Evolutionary conservation across 148 eudicot genomes (phyloP).

Genomic region (Persicaria maculosa): DNA sequence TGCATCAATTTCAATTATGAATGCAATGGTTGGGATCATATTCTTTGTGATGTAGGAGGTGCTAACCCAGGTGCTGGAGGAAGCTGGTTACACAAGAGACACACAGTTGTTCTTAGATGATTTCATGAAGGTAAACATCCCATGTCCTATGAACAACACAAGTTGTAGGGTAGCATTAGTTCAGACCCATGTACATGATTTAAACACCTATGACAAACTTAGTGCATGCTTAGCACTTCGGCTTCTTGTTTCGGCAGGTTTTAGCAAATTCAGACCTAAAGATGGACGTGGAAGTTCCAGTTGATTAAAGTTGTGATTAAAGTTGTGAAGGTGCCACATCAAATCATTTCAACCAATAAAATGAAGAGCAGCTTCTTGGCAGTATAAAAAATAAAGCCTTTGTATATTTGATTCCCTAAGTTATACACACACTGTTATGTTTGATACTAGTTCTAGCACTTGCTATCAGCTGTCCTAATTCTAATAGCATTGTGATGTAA

Average conservation of each 20-base stretch:
- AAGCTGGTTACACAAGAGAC: constrained; percentile 69
- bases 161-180: not conserved
- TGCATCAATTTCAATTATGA: not conserved
- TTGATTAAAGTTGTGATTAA: not conserved
- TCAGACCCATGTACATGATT: not conserved
- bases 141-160: not conserved
- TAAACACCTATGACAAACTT: no score
- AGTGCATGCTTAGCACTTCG: not conserved
- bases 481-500: no score
- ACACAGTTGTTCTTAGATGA: constrained; percentile 57
- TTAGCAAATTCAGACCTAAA: not conserved
- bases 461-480: not conserved
- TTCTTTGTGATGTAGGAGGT: constrained; percentile 42
- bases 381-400: not conserved
- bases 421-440: not conserved
- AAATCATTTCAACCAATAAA: not conserved
- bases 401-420: not conserved
- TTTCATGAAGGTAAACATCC: constrained; percentile 53
- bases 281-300: not conserved
- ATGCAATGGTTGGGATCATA: not conserved
- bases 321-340: no score
- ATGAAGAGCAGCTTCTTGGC: no score
- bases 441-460: not conserved
- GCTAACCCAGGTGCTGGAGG: constrained; percentile 54
- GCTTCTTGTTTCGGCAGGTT: not conserved